Base-by-base conservation (phyloP, 140 eudicot species). In the Senecio squalidus region DNA sequence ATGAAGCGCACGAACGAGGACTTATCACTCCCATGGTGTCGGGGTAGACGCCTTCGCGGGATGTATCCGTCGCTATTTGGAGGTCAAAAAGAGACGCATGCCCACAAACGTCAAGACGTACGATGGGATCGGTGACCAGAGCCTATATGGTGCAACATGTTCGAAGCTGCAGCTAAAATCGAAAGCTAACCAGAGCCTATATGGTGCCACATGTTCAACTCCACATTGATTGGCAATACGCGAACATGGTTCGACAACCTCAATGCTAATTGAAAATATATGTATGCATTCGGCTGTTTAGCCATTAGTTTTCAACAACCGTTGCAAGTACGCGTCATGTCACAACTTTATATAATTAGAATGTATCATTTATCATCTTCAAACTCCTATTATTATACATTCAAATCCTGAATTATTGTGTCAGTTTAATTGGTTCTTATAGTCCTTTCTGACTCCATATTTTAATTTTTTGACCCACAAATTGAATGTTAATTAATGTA, bases 361-460 rank as follows among this genome's bases (percentile, higher is more conserved):
- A 31, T 60, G 18, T 14, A 29, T 41, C 36, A 24, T 44, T 62
- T 20, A 54, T 55, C 36, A 54, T 44, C 53, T 54, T 26, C 45
- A 31, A 71, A 62, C 59, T 28, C 33, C 14, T 51, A 70, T 41
- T 52, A 62, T 41, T 41, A 61, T 36, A 28, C 58, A 53, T 44
- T 44, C 45, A 45, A 31, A 43, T 55, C 23, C 40, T 24, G 54
- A 44, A 71, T 62, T 40, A 55, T 62, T 54, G 52, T 71, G 76
- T 47, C 76, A 62, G 66, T 48, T 52, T 44, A 68, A 62, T 53
- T 71, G 76, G 76, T 71, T 71, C 71, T 28, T 50, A 28, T 62
- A 34, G 70, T 62, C 76, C 76, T 71, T 62, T 54, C 60, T 62
- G 70, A 62, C 66, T 54, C 13, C 21, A 54, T 30, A 28, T 61